Conservation (phyloP, 805 yeast genomes). For the Suhomyces sp. region DNA sequence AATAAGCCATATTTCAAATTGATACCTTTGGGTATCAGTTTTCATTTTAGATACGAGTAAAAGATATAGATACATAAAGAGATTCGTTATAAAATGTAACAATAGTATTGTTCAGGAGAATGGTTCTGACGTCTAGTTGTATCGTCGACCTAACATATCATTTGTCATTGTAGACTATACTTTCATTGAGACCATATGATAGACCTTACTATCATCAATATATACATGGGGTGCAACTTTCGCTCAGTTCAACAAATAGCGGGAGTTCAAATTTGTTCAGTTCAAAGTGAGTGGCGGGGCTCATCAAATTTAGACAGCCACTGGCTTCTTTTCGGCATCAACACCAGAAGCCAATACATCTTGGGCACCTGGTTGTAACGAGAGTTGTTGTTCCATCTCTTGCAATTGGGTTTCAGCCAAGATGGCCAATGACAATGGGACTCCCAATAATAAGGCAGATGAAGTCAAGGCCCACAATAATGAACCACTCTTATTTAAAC, state of each 20-base stretch:
- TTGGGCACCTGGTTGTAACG: constrained; percentile 73
- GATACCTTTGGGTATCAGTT: background rate
- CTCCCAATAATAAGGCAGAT: constrained; percentile 81
- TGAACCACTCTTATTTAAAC: constrained; percentile 64
- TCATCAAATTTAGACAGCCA: too few relatives aligned
- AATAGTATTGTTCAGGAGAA: too few relatives aligned
- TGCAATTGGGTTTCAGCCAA: constrained; percentile 90
- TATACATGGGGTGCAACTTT: too few relatives aligned
- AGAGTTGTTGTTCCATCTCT: constrained; percentile 91
- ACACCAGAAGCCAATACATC: constrained; percentile 72
- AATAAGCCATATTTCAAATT: constrained; percentile 3
- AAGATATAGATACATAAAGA: constrained; percentile 6
- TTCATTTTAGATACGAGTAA: background rate
- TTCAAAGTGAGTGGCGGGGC: too few relatives aligned
- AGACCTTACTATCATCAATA: too few relatives aligned
- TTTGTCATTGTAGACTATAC: too few relatives aligned
- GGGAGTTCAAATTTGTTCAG: too few relatives aligned
- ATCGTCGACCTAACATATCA: too few relatives aligned
- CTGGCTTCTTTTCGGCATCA: constrained; percentile 28
- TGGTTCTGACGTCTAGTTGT: too few relatives aligned
- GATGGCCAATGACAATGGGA: constrained; percentile 87
- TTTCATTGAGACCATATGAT: too few relatives aligned
- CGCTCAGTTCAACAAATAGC: too few relatives aligned
- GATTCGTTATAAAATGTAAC: too few relatives aligned
- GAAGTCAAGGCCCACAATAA: constrained; percentile 85